phyloP scores from a whole-genome alignment of 2,329 filamentous ascomycete genomes.

The Xylariaceae sp. region DNA sequence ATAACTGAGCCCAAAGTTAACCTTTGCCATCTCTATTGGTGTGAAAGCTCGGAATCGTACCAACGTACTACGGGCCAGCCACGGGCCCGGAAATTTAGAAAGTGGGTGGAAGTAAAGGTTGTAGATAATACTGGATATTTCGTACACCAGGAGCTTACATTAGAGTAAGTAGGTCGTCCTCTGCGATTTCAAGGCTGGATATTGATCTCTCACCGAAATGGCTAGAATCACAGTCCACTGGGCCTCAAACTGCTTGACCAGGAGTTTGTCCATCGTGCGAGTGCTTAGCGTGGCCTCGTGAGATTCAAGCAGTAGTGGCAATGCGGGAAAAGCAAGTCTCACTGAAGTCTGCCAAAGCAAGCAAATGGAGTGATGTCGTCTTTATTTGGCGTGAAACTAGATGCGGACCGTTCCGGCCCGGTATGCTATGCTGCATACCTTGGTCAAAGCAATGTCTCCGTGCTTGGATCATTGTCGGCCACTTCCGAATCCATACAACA shows the following conservation, averaged over 20 bases:
- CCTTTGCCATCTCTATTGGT: neutral
- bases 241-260: neutral
- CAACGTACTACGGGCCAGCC: constrained; percentile 6
- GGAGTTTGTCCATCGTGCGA: neutral
- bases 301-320: neutral
- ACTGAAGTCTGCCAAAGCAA: too few relatives aligned
- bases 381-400: too few relatives aligned
- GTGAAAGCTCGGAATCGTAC: constrained; percentile 3
- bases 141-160: neutral
- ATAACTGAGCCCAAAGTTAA: constrained; percentile 8
- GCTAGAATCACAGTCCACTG: neutral
- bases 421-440: neutral
- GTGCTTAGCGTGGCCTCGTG: too few relatives aligned
- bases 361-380: too few relatives aligned
- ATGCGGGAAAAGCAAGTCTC: neutral
- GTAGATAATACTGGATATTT: constrained; percentile 11
- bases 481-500: neutral
- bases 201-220: neutral
- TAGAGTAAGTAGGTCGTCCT: neutral
- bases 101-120: constrained; percentile 22
- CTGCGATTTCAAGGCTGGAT: neutral
- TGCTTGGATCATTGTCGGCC: neutral
- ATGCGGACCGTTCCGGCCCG: too few relatives aligned
- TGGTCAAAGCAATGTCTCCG: neutral
- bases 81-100: constrained; percentile 16